Base-by-base conservation (phyloP, 2,329 filamentous ascomycete species). In the Elsinoe fawcettii region DNA sequence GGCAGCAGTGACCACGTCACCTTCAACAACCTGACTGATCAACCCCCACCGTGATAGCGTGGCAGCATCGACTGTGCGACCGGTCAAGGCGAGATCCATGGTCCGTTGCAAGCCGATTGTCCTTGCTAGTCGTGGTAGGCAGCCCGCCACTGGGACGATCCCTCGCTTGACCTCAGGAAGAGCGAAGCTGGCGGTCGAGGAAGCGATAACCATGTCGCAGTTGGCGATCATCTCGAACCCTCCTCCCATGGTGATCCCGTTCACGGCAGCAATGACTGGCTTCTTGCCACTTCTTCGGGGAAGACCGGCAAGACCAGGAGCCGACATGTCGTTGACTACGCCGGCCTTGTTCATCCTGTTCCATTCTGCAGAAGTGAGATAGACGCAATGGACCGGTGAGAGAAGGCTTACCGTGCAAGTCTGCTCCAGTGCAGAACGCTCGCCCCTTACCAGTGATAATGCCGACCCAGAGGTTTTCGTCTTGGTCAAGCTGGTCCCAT, bases 201-300 rank as follows among this genome's bases (percentile, higher is more conserved):
- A 75, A 1, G 79, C 79, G 7, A 81, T 71, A 3, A 81, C 75
- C 65, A 82, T 70, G 60, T 81, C 78, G 78, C 77, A 81, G 51
- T 79, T 79, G 56, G 80, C 67, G 7, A 75, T 74, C 62, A 80
- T 78, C 67, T 83, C 80, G 61, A 81, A 81, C 0, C 80, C 80
- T 3, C 80, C 80, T 0, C 80, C 80, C 47, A 81, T 69, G 1
- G 79, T 78, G 59, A 77, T 74, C 0, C 80, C 80, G 67, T 83
- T 83, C 2, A 82, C 78, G 1, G 80, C 80, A 7, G 79, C 80
- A 65, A 83, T 80, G 46, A 83, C 73, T 1, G 80, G 80, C 67
- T 83, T 83, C 71, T 81, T 83, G 0, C 83, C 82, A 11, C 68
- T 68, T 11, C 83, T 72, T 39, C 78, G 71, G 39, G 77, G 80